Percentiles rank a stretch among this genome's conserved stretches.
Conservation (phyloP, 345 rosid genomes). For the Litchi chinensis region DNA sequence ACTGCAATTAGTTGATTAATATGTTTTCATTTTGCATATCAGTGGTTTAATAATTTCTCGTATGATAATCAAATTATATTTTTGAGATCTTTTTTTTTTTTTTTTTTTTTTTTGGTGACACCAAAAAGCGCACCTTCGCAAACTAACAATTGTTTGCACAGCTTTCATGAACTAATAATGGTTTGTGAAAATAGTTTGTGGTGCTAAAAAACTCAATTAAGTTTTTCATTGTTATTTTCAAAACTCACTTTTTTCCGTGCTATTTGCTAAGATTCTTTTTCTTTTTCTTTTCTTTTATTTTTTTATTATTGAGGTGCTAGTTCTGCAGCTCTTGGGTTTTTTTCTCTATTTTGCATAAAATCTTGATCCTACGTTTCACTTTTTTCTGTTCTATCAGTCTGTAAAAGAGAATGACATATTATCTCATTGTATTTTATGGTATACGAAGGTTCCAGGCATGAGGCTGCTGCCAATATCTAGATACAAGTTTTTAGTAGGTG, state of each 20-base stretch:
- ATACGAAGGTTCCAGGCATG: background rate
- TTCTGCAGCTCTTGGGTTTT: background rate
- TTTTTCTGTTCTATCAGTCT: background rate
- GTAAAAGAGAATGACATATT: constrained; percentile 3
- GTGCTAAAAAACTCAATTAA: too few species aligned
- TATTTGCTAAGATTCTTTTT: too few species aligned
- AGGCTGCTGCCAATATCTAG: background rate
- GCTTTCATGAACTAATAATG: too few species aligned
- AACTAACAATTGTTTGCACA: too few species aligned
- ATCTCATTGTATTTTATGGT: background rate
- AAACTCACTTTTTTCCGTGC: too few species aligned
- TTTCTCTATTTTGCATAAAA: background rate
- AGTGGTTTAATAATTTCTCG: background rate
- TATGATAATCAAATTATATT: background rate
- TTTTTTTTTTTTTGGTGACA: too few species aligned
- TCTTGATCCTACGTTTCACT: background rate
- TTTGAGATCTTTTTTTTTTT: too few species aligned
- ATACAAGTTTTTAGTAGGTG: constrained; percentile 15
- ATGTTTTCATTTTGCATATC: background rate
- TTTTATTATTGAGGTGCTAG: background rate
- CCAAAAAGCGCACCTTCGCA: too few species aligned
- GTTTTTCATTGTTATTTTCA: too few species aligned
- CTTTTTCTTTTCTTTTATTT: too few species aligned
- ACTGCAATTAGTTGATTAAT: background rate
- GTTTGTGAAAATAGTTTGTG: too few species aligned